These are phyloP conservation scores for Trichosporon sp. DNA, from an alignment of 1,284 basidiomycete species.

Conservation along the genomic window DNA sequence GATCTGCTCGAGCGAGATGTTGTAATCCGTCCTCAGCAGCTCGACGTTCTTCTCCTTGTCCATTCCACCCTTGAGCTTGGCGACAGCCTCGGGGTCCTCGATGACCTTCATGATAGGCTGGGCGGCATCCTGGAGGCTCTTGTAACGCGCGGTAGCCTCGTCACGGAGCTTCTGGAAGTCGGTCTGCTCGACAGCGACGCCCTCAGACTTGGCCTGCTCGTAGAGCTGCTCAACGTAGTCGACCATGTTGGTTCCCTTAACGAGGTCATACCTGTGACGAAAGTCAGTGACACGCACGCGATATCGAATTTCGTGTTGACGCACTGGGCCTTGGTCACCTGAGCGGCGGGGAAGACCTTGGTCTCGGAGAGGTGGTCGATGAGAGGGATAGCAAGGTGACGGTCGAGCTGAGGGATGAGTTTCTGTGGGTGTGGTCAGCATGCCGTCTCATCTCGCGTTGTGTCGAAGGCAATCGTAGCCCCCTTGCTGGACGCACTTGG, in stretches of 20 bases:
- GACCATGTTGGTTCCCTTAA: slow-evolving; percentile 95
- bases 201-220: slow-evolving; percentile 65
- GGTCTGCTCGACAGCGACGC: slow-evolving; percentile 28
- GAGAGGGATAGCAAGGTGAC: slow-evolving; percentile 89
- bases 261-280: slow-evolving; percentile 76
- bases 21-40: slow-evolving; percentile 91
- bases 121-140: slow-evolving; percentile 81
- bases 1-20: slow-evolving; percentile 90
- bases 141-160: slow-evolving; percentile 78
- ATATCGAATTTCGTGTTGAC: slow-evolving; percentile 27
- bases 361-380: slow-evolving; percentile 76
- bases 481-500: slow-evolving; percentile 45
- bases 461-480: not conserved
- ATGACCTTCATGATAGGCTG: slow-evolving; percentile 93
- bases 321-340: slow-evolving; percentile 55
- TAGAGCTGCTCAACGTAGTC: slow-evolving; percentile 83
- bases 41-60: slow-evolving; percentile 96
- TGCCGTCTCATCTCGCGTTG: not conserved
- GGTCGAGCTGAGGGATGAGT: slow-evolving; percentile 88
- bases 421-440: slow-evolving; percentile 62
- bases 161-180: slow-evolving; percentile 80
- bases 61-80: slow-evolving; percentile 69
- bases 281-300: slow-evolving; percentile 22
- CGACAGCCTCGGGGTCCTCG: slow-evolving; percentile 88
- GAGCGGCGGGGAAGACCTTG: slow-evolving; percentile 49